Conservation (phyloP, 2,329 filamentous ascomycete genomes). For the Fusarium vanettenii region DNA sequence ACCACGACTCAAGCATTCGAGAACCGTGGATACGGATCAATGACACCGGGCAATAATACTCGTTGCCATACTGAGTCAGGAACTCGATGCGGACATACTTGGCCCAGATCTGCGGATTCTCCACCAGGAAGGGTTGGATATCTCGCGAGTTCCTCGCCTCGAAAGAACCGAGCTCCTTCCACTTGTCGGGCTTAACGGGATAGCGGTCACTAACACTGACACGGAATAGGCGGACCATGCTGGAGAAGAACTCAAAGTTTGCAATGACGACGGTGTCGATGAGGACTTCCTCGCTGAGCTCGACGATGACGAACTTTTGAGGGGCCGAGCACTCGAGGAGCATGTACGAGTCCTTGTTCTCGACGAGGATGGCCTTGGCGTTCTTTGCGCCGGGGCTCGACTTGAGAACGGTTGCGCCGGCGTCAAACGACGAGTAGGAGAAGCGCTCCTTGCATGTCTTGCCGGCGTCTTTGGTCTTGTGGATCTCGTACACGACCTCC, state of each 20-base stretch:
- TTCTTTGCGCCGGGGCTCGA: constrained; percentile 89
- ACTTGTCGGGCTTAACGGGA: constrained; percentile 90
- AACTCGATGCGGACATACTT: constrained; percentile 94
- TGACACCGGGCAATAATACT: constrained; percentile 96
- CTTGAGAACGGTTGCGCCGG: constrained; percentile 92
- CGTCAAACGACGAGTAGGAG: constrained; percentile 98
- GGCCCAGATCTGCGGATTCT: constrained; percentile 95
- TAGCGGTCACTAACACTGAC: constrained; percentile 95
- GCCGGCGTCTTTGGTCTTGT: constrained; percentile 90
- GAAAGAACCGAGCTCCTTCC: constrained; percentile 88
- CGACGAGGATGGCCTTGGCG: constrained; percentile 86
- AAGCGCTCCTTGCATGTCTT: constrained; percentile 98
- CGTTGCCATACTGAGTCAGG: constrained; percentile 91
- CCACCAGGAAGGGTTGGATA: constrained; percentile 93
- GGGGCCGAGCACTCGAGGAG: constrained; percentile 86
- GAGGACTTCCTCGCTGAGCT: constrained; percentile 86
- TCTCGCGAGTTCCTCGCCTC: constrained; percentile 93
- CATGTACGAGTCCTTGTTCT: constrained; percentile 99
- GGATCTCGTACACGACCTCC: constrained; percentile 60
- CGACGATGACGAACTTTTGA: constrained; percentile 95
- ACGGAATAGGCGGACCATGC: constrained; percentile 90
- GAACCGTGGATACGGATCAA: constrained; percentile 93
- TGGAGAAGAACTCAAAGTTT: constrained; percentile 99
- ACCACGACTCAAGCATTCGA: constrained; percentile 91
- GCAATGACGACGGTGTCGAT: constrained; percentile 97